phyloP scores from a whole-genome alignment of 345 rosid genomes.

The Lepidium sativum region DNA sequence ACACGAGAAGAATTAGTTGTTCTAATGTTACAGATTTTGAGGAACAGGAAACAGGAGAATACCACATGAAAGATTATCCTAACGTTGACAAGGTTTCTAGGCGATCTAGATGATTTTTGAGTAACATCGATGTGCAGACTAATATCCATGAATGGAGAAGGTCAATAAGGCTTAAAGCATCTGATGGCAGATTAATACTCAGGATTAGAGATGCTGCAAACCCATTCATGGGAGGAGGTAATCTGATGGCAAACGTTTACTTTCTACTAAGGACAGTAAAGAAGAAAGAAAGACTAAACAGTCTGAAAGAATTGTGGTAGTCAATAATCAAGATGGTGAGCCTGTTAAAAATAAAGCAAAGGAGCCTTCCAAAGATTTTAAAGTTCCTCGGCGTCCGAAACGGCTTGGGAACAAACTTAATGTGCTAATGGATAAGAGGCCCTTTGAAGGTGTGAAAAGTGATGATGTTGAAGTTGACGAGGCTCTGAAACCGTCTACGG shows the following conservation, averaged over 20 bases:
- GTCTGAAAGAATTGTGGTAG: neutral
- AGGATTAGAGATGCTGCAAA: neutral
- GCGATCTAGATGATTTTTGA: neutral
- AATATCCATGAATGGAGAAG: neutral
- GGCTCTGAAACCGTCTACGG: neutral
- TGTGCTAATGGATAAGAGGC: neutral
- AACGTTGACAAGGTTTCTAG: neutral
- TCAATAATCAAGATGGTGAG: neutral
- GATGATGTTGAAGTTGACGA: neutral
- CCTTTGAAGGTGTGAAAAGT: neutral
- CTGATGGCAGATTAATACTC: neutral
- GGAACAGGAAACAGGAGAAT: neutral
- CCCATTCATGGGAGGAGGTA: neutral
- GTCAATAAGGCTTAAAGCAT: neutral
- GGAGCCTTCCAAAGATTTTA: neutral
- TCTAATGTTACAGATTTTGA: neutral
- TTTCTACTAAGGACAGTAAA: neutral
- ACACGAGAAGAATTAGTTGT: neutral
- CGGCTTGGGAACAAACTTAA: neutral
- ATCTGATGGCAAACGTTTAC: neutral
- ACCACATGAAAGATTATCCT: neutral
- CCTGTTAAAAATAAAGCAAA: neutral
- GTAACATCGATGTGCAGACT: neutral
- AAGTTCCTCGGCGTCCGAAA: neutral
- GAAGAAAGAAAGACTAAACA: neutral